Evolutionary conservation across 305 asterid genomes (phyloP).

Genomic region (Rubia balearica): DNA sequence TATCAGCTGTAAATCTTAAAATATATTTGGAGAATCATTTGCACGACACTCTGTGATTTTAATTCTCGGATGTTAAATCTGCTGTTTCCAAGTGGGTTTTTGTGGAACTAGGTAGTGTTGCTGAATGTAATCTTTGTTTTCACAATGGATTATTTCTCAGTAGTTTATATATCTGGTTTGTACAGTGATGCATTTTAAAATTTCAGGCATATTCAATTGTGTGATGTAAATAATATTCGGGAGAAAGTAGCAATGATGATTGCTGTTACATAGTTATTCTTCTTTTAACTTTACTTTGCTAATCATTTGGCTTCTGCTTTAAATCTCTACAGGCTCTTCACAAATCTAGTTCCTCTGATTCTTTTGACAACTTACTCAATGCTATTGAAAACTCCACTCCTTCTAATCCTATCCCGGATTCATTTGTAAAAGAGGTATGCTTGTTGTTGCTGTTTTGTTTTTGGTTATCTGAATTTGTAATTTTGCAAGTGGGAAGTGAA

Average conservation of each 20-base stretch:
- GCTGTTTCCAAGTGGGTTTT: not conserved
- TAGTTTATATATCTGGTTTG: slow-evolving; percentile 1
- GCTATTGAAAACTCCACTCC: slow-evolving; percentile 26
- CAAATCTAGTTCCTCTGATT: slow-evolving; percentile 43
- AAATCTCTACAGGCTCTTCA: slow-evolving; percentile 37
- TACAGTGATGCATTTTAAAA: not conserved
- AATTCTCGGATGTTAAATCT: not conserved
- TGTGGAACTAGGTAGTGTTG: not conserved
- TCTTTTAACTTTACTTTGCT: slow-evolving; percentile 4
- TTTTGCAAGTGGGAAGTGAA: not conserved
- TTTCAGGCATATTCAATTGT: not conserved
- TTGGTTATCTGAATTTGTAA: not conserved
- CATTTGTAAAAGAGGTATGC: slow-evolving; percentile 51
- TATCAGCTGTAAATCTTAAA: slow-evolving; percentile 1
- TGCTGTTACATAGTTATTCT: not conserved
- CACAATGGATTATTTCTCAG: not conserved
- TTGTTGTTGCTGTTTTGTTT: not conserved
- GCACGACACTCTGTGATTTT: not conserved
- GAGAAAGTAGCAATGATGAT: not conserved
- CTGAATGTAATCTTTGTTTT: not conserved
- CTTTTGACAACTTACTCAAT: slow-evolving; percentile 41
- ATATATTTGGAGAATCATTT: slow-evolving; percentile 3
- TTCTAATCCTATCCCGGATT: slow-evolving; percentile 21
- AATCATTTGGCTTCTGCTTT: slow-evolving; percentile 5
- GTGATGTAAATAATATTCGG: not conserved